Conservation (phyloP, 768 basidiomycete genomes). For the Tremella mesenterica region DNA sequence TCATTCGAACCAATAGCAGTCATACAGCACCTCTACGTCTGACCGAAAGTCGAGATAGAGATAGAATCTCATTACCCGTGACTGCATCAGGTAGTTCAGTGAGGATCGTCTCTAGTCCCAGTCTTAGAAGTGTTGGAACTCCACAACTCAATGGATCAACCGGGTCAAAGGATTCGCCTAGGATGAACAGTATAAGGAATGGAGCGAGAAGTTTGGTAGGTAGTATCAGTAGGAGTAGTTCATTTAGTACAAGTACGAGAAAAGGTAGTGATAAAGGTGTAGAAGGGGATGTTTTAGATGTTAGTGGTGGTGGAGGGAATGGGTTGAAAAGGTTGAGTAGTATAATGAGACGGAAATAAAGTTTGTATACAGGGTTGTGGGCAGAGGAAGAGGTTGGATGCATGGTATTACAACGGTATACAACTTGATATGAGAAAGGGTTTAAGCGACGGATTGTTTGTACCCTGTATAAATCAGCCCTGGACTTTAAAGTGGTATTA, state of each 20-base stretch:
- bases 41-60: neutral
- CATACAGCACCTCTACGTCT: constrained; percentile 23
- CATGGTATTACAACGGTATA: too few species aligned
- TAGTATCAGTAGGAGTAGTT: constrained; percentile 3
- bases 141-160: neutral
- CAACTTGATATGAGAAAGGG: neutral
- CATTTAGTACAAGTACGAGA: constrained; percentile 1
- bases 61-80: neutral
- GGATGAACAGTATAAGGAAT: neutral
- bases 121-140: neutral
- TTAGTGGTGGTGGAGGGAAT: constrained; percentile 2
- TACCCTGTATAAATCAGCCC: constrained; percentile 20
- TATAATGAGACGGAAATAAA: constrained; percentile 16
- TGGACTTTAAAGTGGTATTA: neutral
- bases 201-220: constrained; percentile 10
- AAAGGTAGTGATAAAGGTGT: neutral
- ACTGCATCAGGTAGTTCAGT: neutral
- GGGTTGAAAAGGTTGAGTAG: constrained; percentile 27
- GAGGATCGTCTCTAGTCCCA: neutral
- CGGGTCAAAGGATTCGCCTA: neutral
- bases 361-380: too few species aligned
- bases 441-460: constrained; percentile 35
- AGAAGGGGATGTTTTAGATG: constrained; percentile 1
- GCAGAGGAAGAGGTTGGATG: too few species aligned
- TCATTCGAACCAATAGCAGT: neutral